Evolutionary conservation across 2,329 filamentous ascomycete genomes (phyloP), one percentile per base, ranked within the genome.

Genomic region (Meredithiella fracta): DNA sequence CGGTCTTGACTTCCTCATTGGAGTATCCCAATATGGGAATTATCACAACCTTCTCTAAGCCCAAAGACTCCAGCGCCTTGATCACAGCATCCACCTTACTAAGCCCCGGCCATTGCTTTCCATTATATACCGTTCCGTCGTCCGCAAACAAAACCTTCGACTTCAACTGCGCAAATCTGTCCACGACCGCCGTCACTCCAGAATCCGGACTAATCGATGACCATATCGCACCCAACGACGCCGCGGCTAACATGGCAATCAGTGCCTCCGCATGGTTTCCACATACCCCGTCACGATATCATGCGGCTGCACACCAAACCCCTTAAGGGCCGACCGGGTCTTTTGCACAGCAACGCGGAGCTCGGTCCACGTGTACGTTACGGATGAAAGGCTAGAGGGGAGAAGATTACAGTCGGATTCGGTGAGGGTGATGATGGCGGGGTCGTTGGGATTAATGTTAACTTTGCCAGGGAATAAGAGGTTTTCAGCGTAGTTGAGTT

Each of bases 401-500:
- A 17, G 29, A 6, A 40, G 23, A 85, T 83, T 26, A 72, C 75
- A 55, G 62, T 85, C 77, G 53, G 49, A 38, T 7, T 78, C 74
- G 14, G 78, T 79, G 15, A 73, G 67, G 69, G 97, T 91, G 9
- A 88, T 95, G 3, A 80, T 83, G 25, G 85, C 86, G 63, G 96
- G 85, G 49, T 94, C 75, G 17, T 90, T 90, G 53, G 82, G 77
- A 60, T 83, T 70, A 5, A 80, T 68, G 38, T 77, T 71, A 17
- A 51, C 26, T 37, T 77, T 72, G 52, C 73, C 73, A 2, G 91
- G 91, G 66, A 83, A 96, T 2, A 98, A 79, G 55, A 97, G 74
- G 67, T 98, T 98, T 70, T 97, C 87, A 25, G 91, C 90, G 66
- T 96, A 97, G 68, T 97, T 98, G 61, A 97, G 74, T 58, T 74